phyloP scores from a whole-genome alignment of 805 yeast genomes.

The Candida michaelii region DNA sequence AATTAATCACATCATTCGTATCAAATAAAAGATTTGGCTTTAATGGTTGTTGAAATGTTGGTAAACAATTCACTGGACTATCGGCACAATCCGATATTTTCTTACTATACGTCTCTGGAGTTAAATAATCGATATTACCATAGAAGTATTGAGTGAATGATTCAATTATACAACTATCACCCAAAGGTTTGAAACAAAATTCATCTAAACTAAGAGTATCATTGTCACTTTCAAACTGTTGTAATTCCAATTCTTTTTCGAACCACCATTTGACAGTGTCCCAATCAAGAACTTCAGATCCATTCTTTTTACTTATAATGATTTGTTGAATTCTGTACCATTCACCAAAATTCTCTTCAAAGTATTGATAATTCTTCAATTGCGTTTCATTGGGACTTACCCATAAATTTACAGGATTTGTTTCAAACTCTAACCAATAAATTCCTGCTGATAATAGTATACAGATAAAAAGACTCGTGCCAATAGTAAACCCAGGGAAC shows the following conservation, averaged over 20 bases:
- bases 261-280: conserved; percentile 85
- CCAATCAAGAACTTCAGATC: conserved; percentile 65
- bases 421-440: conserved; percentile 58
- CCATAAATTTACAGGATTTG: conserved; percentile 84
- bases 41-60: conserved; percentile 88
- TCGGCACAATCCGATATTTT: conserved; percentile 61
- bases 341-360: conserved; percentile 84
- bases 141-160: conserved; percentile 86
- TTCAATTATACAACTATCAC: conserved; percentile 77
- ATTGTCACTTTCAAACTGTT: conserved; percentile 27
- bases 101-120: conserved; percentile 55
- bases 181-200: conserved; percentile 81
- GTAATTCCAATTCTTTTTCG: conserved; percentile 59
- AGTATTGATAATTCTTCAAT: conserved; percentile 61
- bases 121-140: conserved; percentile 54
- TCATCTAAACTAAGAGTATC: conserved; percentile 47
- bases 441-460: conserved; percentile 53
- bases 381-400: conserved; percentile 78
- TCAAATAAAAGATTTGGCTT: conserved; percentile 66
- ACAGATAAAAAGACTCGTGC: conserved; percentile 29
- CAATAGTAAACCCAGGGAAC: conserved; percentile 47
- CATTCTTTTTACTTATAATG: conserved; percentile 58
- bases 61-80: conserved; percentile 87
- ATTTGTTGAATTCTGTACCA: conserved; percentile 88
- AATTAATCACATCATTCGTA: conserved; percentile 47